Evolutionary conservation across 495 filamentous ascomycete species (phyloP).

Genomic region (Penicillium flavigenum): DNA sequence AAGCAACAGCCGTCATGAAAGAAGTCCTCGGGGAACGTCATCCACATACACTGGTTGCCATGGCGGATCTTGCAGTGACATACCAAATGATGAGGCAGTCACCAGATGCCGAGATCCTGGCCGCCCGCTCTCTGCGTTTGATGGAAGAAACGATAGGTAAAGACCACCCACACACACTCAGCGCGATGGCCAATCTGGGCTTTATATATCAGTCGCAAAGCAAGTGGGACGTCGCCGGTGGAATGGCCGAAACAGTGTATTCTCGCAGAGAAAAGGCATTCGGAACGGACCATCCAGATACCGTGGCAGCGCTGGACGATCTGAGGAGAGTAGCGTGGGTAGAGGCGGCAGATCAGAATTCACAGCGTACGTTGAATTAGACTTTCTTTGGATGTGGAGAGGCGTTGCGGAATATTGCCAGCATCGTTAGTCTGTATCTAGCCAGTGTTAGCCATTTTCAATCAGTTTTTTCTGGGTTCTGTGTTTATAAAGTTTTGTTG

Average conservation of each 20-base stretch:
- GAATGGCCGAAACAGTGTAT: conserved; percentile 23
- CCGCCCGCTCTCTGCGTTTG: conserved; percentile 18
- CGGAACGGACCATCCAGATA: conserved; percentile 33
- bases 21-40: conserved; percentile 35
- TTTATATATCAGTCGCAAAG: conserved; percentile 27
- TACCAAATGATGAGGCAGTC: conserved; percentile 26
- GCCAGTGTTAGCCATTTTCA: background rate
- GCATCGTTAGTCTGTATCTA: background rate
- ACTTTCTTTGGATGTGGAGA: conserved; percentile 2
- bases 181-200: conserved; percentile 22
- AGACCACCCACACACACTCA: conserved; percentile 34
- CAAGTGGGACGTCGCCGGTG: conserved; percentile 23
- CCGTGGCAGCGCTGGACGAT: conserved; percentile 23
- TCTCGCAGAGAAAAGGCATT: conserved; percentile 18
- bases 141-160: conserved; percentile 29
- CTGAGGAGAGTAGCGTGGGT: conserved; percentile 16
- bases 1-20: conserved; percentile 21
- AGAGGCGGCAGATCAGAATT: conserved; percentile 20
- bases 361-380: conserved; percentile 14
- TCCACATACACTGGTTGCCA: conserved; percentile 36
- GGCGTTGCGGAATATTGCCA: background rate
- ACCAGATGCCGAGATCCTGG: conserved; percentile 27
- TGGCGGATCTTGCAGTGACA: conserved; percentile 25
- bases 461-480: background rate
- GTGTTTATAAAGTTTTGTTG: background rate